Evolutionary conservation across 495 filamentous ascomycete genomes (phyloP).

Genomic region (Zalerion maritima): DNA sequence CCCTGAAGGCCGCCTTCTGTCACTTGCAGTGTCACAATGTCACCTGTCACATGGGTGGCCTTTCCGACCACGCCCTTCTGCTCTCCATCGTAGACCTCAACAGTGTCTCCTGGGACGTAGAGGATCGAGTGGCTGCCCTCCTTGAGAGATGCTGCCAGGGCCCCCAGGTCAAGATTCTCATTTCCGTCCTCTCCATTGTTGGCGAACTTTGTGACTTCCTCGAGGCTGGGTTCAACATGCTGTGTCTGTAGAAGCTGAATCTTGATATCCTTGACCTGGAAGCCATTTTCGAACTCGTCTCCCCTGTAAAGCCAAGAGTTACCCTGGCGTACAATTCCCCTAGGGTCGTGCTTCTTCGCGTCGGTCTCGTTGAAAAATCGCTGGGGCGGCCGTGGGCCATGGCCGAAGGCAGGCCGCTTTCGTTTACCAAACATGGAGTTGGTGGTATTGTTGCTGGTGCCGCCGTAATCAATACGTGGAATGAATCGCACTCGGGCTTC

Average conservation of each 20-base stretch:
- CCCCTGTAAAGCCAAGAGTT: slow-evolving; percentile 73
- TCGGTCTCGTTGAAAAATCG: slow-evolving; percentile 88
- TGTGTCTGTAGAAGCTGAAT: slow-evolving; percentile 69
- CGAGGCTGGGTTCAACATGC: slow-evolving; percentile 82
- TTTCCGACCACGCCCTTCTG: slow-evolving; percentile 82
- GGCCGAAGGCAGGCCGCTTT: slow-evolving; percentile 48
- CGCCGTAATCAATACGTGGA: slow-evolving; percentile 80
- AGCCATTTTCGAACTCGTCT: slow-evolving; percentile 85
- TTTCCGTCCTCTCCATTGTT: slow-evolving; percentile 76
- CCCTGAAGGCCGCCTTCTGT: slow-evolving; percentile 69
- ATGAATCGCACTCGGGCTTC: slow-evolving; percentile 77
- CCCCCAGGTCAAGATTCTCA: slow-evolving; percentile 82
- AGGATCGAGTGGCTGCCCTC: slow-evolving; percentile 58
- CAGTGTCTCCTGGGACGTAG: slow-evolving; percentile 81
- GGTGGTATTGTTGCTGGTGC: slow-evolving; percentile 30
- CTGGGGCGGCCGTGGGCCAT: slow-evolving; percentile 63
- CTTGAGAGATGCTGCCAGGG: slow-evolving; percentile 74
- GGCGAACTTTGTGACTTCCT: slow-evolving; percentile 92
- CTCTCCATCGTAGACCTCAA: slow-evolving; percentile 93
- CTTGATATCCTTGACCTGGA: slow-evolving; percentile 86
- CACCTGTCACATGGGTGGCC: slow-evolving; percentile 70
- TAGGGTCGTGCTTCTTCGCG: slow-evolving; percentile 74
- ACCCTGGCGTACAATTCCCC: slow-evolving; percentile 53
- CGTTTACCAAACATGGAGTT: slow-evolving; percentile 45
- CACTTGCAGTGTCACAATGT: slow-evolving; percentile 85